These are phyloP conservation scores for Trypanosoma boissoni DNA, from an alignment of 208 protist species.

Conservation along the genomic window DNA sequence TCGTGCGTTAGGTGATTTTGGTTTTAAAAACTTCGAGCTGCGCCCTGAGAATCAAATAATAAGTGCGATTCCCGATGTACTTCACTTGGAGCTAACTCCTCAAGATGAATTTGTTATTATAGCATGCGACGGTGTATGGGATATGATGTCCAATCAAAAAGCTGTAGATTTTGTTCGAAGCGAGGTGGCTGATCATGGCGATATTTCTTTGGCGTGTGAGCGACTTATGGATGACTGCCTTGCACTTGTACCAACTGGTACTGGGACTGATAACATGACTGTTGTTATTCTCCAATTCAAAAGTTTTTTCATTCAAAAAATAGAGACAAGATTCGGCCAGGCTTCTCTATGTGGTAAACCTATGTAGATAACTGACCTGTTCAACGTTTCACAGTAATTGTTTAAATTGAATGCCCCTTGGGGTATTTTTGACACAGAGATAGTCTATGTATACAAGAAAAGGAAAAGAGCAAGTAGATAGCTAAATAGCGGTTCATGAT, in stretches of 20 bases:
- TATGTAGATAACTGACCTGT: not conserved
- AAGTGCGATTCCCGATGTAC: conserved; percentile 68
- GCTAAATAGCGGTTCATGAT: too few relatives aligned
- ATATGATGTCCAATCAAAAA: conserved; percentile 89
- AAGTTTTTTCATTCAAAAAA: conserved; percentile 79
- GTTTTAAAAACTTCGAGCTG: conserved; percentile 81
- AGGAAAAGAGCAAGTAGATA: too few relatives aligned
- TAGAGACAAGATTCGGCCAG: conserved; percentile 49
- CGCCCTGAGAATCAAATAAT: conserved; percentile 76
- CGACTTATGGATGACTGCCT: conserved; percentile 82
- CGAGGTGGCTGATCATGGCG: conserved; percentile 77
- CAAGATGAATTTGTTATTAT: conserved; percentile 92
- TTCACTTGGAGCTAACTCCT: conserved; percentile 71
- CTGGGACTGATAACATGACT: conserved; percentile 92
- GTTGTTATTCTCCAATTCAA: conserved; percentile 90
- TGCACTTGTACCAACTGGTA: conserved; percentile 49
- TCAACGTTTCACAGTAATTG: not conserved
- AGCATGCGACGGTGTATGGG: conserved; percentile 93
- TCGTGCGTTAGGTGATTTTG: conserved; percentile 94
- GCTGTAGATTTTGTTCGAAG: conserved; percentile 88
- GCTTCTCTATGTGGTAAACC: conserved; percentile 3
- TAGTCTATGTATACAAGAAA: too few relatives aligned
- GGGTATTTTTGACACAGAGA: too few relatives aligned
- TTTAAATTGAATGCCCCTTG: conserved; percentile 1
- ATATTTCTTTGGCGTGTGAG: conserved; percentile 84